A percentile compares a stretch with the other conserved stretches of the same genome.
These are phyloP conservation scores for Dryas drummondii DNA, from an alignment of 306 rosid species.

Conservation along the genomic window DNA sequence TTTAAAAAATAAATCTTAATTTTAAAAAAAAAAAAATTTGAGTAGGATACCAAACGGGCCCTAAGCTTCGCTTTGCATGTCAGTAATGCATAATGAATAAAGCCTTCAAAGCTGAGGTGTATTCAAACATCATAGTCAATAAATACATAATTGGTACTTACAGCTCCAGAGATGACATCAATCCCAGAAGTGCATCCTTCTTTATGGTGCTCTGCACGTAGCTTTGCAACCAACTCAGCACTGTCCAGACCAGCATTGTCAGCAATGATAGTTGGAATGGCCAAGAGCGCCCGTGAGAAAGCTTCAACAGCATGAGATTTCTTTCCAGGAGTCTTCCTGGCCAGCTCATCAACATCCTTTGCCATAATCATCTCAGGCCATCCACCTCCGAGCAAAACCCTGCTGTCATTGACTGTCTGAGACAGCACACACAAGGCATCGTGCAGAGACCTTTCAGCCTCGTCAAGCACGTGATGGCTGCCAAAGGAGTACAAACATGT, in stretches of 20 bases:
- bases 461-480: conserved; percentile 96
- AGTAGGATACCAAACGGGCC: too few relatives aligned
- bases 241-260: conserved; percentile 99
- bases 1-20: too few relatives aligned
- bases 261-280: conserved; percentile 91
- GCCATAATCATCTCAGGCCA: conserved; percentile 99
- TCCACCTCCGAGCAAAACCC: conserved; percentile 94
- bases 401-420: conserved; percentile 89
- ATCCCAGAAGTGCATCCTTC: conserved; percentile 83
- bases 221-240: conserved; percentile 91
- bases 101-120: background rate
- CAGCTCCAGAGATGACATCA: conserved; percentile 92
- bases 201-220: conserved; percentile 93
- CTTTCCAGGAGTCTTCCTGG: conserved; percentile 93
- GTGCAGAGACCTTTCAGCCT: conserved; percentile 96
- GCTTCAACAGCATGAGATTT: conserved; percentile 96
- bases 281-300: conserved; percentile 77
- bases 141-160: conserved; percentile 35
- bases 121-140: background rate
- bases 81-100: background rate
- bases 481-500: conserved; percentile 23
- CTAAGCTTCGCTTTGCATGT: background rate
- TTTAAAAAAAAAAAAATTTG: too few relatives aligned
- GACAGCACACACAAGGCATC: conserved; percentile 98
- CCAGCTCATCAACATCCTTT: conserved; percentile 82